A percentile compares a stretch with the other conserved stretches of the same genome.
Conservation (phyloP, 2,329 filamentous ascomycete species). For the Pezicula rhizophila region DNA sequence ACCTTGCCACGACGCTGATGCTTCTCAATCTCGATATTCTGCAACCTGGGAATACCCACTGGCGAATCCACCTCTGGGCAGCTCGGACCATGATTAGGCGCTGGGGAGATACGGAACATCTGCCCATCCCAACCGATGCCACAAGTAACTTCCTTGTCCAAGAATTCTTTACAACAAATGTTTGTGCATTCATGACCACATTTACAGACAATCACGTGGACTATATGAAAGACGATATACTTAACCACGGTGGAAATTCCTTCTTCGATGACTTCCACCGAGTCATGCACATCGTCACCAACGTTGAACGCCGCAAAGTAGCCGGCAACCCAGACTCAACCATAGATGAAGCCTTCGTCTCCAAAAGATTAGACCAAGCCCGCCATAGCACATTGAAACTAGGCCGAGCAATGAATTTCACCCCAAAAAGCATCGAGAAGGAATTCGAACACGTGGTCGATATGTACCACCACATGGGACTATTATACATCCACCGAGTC, state of each 20-base stretch:
- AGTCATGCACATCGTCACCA: conserved; percentile 1
- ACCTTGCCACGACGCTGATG: conserved; percentile 2
- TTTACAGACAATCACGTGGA: neutral
- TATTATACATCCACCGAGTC: conserved; percentile 2
- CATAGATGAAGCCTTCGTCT: neutral
- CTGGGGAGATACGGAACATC: conserved; percentile 1
- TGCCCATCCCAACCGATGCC: neutral
- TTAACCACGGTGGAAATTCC: neutral
- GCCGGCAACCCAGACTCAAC: neutral
- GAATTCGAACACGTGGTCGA: conserved; percentile 4
- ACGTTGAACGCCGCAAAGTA: conserved; percentile 1
- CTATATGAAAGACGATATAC: neutral
- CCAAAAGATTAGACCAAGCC: neutral
- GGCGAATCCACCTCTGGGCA: conserved; percentile 4
- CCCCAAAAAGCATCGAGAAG: neutral
- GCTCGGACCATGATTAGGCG: conserved; percentile 4
- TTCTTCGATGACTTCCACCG: conserved; percentile 1
- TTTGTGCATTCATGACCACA: conserved; percentile 3
- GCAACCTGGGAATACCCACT: conserved; percentile 1
- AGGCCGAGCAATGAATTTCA: conserved; percentile 1
- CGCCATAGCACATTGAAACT: neutral
- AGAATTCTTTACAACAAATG: conserved; percentile 3
- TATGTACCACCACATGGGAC: conserved; percentile 1
- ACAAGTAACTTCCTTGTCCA: conserved; percentile 1
- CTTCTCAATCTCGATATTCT: conserved; percentile 3